phyloP scores from a whole-genome alignment of 78 protist species.

The Dictyostelium intermedium region DNA sequence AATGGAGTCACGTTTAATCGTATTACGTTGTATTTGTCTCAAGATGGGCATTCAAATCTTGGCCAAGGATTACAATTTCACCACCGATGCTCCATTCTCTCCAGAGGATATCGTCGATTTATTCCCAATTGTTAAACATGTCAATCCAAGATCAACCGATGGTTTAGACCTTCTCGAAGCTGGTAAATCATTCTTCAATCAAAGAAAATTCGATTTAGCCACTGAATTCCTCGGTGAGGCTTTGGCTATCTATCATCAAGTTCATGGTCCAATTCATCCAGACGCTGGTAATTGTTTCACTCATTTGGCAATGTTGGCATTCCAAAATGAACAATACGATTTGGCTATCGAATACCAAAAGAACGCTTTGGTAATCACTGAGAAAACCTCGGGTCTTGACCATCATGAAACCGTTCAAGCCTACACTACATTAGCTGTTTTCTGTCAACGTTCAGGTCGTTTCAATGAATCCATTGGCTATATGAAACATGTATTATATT shows the following conservation, averaged over 20 bases:
- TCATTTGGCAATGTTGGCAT: constrained; percentile 78
- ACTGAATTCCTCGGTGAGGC: constrained; percentile 41
- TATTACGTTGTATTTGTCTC: constrained; percentile 47
- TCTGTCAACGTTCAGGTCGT: constrained; percentile 65
- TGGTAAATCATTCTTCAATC: constrained; percentile 54
- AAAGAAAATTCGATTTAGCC: constrained; percentile 46
- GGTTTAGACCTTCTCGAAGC: constrained; percentile 57
- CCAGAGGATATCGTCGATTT: constrained; percentile 69
- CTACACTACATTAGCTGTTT: constrained; percentile 67
- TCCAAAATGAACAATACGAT: constrained; percentile 46
- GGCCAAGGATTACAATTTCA: constrained; percentile 65
- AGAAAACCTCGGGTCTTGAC: constrained; percentile 64
- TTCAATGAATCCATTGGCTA: constrained; percentile 49
- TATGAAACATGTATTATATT: constrained; percentile 57
- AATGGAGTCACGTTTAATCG: constrained; percentile 61
- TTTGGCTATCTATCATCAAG: constrained; percentile 36
- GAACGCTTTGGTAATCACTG: constrained; percentile 77
- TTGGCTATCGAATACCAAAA: constrained; percentile 77
- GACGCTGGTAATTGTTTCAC: constrained; percentile 59
- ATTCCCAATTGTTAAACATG: constrained; percentile 74
- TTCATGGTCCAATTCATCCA: constrained; percentile 76
- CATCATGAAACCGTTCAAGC: constrained; percentile 82
- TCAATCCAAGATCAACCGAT: constrained; percentile 56
- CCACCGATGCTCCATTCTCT: constrained; percentile 61
- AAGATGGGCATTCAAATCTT: constrained; percentile 67